Evolutionary conservation across 257 asterid genomes (phyloP), one percentile per base, ranked within the genome.

Genomic region (Solanum rostratum): DNA sequence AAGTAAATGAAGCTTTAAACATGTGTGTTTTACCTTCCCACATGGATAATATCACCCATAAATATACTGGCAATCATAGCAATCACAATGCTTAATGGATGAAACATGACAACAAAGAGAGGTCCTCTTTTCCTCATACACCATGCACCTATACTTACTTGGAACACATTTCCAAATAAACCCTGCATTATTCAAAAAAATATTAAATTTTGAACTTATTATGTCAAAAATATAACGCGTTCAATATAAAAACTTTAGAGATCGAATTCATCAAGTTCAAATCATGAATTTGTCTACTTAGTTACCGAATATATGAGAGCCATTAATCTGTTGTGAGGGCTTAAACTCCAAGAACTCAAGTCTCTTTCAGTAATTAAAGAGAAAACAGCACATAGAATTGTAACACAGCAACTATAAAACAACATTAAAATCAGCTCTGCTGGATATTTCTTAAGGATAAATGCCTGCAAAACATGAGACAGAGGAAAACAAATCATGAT

Each of bases 41-140:
- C 90, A 84, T 91, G 87, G 86, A 92, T 83, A 43, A 88, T 53
- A 60, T 94, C 98, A 68, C 93, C 94, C 86, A 91, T 84, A 85
- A 90, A 24, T 57, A 91, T 80, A n/a, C 97, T 93, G 50, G 89
- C 74, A 0, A 45, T 87, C 16, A 84, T 88, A 4, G 95, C 89
- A 39, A 94, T 33, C 30, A 94, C 87, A 46, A 91, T 90, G 57
- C 94, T 93, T 41, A 92, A 19, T 19, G 97, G 97, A 84, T 92
- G 94, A 86, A 94, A 94, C 81, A 93, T 54, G 46, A 95, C 91
- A 3, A 76, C 93, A 88, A 94, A 94, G 55, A 94, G 84, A 80
- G 98, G 98, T 1, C 98, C 97, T 84, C 50, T 90, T 84, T 88
- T 91, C 59, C 89, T 88, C 80, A 92, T 84, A 78, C 97, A 94